Evolutionary conservation across 169 alveolate genomes (phyloP), one percentile per base, ranked within the genome.

Genomic region (Plasmodium reichenowi): DNA sequence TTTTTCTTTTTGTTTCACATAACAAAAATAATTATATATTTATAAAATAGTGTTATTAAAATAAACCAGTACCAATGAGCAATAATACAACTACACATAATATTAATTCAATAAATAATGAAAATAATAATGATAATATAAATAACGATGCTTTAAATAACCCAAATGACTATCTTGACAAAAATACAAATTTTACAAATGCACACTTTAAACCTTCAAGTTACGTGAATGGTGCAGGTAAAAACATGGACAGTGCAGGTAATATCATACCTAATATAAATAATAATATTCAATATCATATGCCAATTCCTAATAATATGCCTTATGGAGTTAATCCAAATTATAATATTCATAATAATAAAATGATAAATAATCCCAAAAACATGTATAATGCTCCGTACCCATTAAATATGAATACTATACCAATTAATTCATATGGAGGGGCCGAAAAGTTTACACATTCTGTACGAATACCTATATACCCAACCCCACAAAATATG

Each of bases 351-450:
- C 88, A 74, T 2, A 43, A 47, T 2, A 38, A 38, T 5, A 76
- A 76, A 68, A 43, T 63, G 63, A 60, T 45, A 29, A 20, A 2
- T 45, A 68, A 43, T 76, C 67, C 70, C 10, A 76, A 76, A 32
- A 29, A 32, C 3, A 9, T 63, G 54, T 56, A 78, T 47, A 56
- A 38, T 22, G 10, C 47, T 38, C 63, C 26, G 32, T 78, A 64
- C 56, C 89, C 89, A 24, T 26, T 63, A 68, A 76, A 76, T 76
- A 64, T 76, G 89, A 76, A 76, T 70, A 26, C 52, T 13, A 74
- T 52, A 63, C 62, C 64, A 17, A 78, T 78, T 67, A 66, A 43
- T 59, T 50, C 54, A 60, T 78, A 48, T 43, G 58, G 22, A 29
- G 45, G 26, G 29, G 20, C 38, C 52, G 89, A 78, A 13, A 29